Conservation (phyloP, 2,329 filamentous ascomycete genomes). For the Nemania sp. region DNA sequence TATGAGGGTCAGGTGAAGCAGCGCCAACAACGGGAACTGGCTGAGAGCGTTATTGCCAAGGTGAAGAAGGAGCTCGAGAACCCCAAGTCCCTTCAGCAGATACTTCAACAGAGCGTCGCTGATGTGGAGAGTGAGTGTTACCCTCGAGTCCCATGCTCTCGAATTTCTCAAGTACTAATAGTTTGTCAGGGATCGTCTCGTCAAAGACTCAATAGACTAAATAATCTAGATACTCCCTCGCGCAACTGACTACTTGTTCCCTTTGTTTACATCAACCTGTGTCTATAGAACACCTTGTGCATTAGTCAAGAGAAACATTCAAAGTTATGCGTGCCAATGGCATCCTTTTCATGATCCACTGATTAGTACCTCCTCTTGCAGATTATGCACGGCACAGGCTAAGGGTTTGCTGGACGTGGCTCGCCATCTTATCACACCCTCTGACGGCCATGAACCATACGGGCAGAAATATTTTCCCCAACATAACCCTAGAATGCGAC, state of each 20-base stretch:
- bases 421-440: background rate
- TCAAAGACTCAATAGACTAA: slow-evolving; percentile 65
- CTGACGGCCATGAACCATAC: no score
- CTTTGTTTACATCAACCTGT: slow-evolving; percentile 56
- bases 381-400: slow-evolving; percentile 1
- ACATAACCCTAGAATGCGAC: background rate
- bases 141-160: no score
- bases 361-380: background rate
- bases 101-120: slow-evolving; percentile 92
- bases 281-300: slow-evolving; percentile 64
- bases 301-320: slow-evolving; percentile 55
- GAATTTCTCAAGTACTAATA: slow-evolving; percentile 41
- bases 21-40: slow-evolving; percentile 96
- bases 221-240: slow-evolving; percentile 41
- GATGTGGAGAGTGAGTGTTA: slow-evolving; percentile 84
- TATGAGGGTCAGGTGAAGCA: slow-evolving; percentile 99
- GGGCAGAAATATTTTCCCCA: no score
- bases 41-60: slow-evolving; percentile 91
- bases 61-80: slow-evolving; percentile 98
- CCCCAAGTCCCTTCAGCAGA: slow-evolving; percentile 96
- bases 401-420: background rate
- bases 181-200: slow-evolving; percentile 60
- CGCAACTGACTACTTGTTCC: slow-evolving; percentile 46
- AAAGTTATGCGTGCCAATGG: slow-evolving; percentile 17
- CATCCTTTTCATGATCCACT: background rate